Evolutionary conservation across 202 grass and related monocot species (phyloP).

Genomic region (Panicum hallii): DNA sequence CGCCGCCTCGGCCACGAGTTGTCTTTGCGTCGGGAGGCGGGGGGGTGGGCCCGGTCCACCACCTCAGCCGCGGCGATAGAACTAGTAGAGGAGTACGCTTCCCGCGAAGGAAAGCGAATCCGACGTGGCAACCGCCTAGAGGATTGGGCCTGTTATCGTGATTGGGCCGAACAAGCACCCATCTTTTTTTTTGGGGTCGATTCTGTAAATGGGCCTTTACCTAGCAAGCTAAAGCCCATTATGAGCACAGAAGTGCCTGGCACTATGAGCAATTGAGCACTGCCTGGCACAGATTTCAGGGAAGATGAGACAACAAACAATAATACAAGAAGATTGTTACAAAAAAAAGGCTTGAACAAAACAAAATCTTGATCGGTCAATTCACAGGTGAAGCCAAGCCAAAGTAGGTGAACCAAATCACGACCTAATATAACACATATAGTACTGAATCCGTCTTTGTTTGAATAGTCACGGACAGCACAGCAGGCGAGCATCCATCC

Average conservation of each 20-base stretch:
- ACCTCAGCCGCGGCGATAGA: neutral
- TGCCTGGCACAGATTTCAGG: neutral
- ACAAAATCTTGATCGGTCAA: neutral
- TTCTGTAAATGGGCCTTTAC: neutral
- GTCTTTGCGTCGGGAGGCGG: neutral
- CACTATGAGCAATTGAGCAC: neutral
- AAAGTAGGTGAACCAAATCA: constrained; percentile 11
- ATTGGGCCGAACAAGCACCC: neutral
- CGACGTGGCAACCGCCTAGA: too few relatives aligned
- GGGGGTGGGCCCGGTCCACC: neutral
- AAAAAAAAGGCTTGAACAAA: neutral
- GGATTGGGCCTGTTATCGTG: neutral
- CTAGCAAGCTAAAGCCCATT: neutral
- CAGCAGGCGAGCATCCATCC: constrained; percentile 25
- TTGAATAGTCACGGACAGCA: constrained; percentile 21
- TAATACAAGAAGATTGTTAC: neutral
- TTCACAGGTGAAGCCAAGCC: neutral
- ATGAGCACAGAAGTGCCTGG: neutral
- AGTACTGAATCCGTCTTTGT: constrained; percentile 17
- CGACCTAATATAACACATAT: constrained; percentile 36
- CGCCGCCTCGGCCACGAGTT: constrained; percentile 5
- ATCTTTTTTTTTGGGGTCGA: too few relatives aligned
- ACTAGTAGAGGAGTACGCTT: neutral
- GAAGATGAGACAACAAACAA: neutral
- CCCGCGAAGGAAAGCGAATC: neutral